These are phyloP conservation scores for Clarireedia hainanense DNA, from an alignment of 2,329 filamentous ascomycete species.

Conservation along the genomic window DNA sequence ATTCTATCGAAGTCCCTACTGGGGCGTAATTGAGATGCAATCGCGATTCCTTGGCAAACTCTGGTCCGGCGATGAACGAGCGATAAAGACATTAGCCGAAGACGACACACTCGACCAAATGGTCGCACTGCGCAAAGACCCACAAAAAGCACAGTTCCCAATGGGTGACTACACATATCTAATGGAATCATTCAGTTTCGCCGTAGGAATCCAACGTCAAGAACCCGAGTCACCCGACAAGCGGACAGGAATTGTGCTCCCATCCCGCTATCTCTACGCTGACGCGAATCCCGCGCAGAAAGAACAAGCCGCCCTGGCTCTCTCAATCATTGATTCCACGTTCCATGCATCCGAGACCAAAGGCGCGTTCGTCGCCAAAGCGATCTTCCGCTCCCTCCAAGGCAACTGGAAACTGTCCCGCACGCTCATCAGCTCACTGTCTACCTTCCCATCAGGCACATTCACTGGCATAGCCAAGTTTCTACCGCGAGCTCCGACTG, in stretches of 20 bases:
- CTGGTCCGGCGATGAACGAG: constrained; percentile 39
- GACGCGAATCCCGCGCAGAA: constrained; percentile 35
- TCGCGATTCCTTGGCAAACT: constrained; percentile 56
- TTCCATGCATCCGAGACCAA: constrained; percentile 19
- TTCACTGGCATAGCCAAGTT: constrained; percentile 61
- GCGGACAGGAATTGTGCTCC: constrained; percentile 35
- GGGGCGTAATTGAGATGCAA: constrained; percentile 85
- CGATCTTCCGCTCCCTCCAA: constrained; percentile 63
- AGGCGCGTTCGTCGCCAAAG: constrained; percentile 50
- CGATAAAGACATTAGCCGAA: constrained; percentile 19
- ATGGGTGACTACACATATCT: constrained; percentile 76
- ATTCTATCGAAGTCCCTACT: constrained; percentile 78
- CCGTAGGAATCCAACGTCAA: constrained; percentile 43
- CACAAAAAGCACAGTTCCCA: constrained; percentile 59
- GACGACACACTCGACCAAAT: constrained; percentile 23
- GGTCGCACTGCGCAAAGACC: constrained; percentile 23
- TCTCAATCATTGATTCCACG: constrained; percentile 13
- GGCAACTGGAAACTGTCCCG: constrained; percentile 61
- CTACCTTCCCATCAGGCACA: constrained; percentile 54
- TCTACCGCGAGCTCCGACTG: constrained; percentile 51
- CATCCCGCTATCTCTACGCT: constrained; percentile 38
- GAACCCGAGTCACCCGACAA: constrained; percentile 30
- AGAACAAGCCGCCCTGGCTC: constrained; percentile 35
- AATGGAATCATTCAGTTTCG: constrained; percentile 60
- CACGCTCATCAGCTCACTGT: constrained; percentile 44